These are phyloP conservation scores for Ilex paraguariensis DNA, from an alignment of 305 asterid genomes.

Conservation along the genomic window DNA sequence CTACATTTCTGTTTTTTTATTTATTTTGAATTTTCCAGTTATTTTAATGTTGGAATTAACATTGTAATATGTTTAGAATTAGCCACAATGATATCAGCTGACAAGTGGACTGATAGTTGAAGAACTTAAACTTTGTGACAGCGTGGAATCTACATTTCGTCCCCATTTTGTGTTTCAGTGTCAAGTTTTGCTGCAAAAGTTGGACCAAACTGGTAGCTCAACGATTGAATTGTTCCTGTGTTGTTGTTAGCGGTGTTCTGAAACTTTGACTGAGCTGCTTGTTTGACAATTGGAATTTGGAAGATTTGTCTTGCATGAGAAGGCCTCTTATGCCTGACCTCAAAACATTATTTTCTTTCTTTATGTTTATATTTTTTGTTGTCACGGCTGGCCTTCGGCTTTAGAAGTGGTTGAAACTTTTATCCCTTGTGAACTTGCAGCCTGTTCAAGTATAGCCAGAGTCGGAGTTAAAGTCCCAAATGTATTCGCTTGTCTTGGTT, in stretches of 20 bases:
- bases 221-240: neutral
- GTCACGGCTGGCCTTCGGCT: neutral
- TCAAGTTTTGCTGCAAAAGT: too few relatives aligned
- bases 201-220: too few relatives aligned
- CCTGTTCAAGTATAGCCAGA: neutral
- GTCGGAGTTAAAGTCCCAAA: neutral
- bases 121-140: neutral
- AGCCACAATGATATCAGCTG: too few relatives aligned
- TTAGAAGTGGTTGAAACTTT: neutral
- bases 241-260: neutral
- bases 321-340: neutral
- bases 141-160: neutral
- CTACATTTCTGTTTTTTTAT: constrained; percentile 9
- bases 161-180: too few relatives aligned
- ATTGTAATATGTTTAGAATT: too few relatives aligned
- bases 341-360: neutral
- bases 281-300: neutral
- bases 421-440: neutral
- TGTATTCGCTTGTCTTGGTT: neutral
- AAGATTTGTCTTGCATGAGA: neutral
- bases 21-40: neutral
- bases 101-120: too few relatives aligned
- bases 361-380: neutral
- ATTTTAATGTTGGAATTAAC: neutral
- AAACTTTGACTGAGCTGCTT: too few relatives aligned